Evolutionary conservation across 805 yeast species (phyloP).

Genomic region (Candida golubevii): DNA sequence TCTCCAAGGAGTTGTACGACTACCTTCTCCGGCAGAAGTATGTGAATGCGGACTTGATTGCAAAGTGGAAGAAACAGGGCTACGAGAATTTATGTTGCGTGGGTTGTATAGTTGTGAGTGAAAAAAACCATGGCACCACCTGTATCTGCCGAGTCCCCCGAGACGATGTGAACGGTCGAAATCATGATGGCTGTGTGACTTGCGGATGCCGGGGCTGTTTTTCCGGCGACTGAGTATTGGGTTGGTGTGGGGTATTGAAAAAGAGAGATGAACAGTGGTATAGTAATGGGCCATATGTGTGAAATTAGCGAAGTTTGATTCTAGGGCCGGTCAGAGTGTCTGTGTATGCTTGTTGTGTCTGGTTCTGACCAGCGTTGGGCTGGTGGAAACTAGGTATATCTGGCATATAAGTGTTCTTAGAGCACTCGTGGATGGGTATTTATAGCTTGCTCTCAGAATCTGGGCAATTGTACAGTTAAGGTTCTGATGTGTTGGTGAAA

Average conservation of each 20-base stretch:
- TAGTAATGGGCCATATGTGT: no score
- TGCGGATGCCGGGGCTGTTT: constrained; percentile 85
- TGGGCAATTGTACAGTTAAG: no score
- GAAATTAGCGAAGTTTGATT: no score
- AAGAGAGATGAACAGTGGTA: background rate
- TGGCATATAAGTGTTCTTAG: no score
- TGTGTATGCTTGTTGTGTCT: no score
- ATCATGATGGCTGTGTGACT: constrained; percentile 52
- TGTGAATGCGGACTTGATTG: constrained; percentile 67
- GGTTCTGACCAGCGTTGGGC: no score
- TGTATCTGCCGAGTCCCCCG: constrained; percentile 88
- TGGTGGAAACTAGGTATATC: no score
- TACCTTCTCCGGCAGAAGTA: constrained; percentile 67
- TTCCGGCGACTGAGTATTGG: constrained; percentile 52
- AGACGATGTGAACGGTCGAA: constrained; percentile 38
- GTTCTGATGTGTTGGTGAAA: no score
- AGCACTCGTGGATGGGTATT: no score
- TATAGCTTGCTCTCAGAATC: no score
- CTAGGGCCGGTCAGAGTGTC: no score
- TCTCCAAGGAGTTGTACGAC: constrained; percentile 63
- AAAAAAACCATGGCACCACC: constrained; percentile 55
- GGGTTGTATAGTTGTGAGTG: constrained; percentile 63
- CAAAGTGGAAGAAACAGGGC: constrained; percentile 80
- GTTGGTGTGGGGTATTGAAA: background rate
- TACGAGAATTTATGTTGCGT: constrained; percentile 84